Evolutionary conservation across 257 asterid genomes (phyloP), one percentile per base, ranked within the genome.

Genomic region (Plantago ovata): DNA sequence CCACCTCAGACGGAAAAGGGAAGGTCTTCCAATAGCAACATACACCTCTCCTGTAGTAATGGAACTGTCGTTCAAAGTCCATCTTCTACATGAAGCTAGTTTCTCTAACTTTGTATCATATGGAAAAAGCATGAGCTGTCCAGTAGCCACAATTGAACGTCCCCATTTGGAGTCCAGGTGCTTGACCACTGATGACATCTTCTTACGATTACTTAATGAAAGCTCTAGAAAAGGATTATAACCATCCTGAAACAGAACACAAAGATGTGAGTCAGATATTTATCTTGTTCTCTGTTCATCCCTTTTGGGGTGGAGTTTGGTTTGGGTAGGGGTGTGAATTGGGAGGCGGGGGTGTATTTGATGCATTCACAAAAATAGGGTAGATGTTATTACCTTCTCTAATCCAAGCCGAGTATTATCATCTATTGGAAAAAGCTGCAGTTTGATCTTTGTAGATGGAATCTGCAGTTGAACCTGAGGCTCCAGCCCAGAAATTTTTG

Each of bases 201-300:
- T 85, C 77, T 91, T 91, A 70, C 66, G 63, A 71, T 62, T 67
- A 65, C 95, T 81, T 75, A 91, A 38, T 38, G 85, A 76, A 63
- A 91, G 96, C 64, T 91, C 98, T 78, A 87, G 53, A 75, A 81
- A 91, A 10, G 98, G 98, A 73, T 91, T 85, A 79, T 73, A 67
- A 53, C 95, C 88, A 70, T 83, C 94, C 98, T 91, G 70, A 41
- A 73, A 39, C 58, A 68, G 40, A 66, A 69, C 16, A 53, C 68
- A 39, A 41, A 47, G 52, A 46, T 61, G 20, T 2, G 0, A 43
- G 16, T 32, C 13, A 22, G 22, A 13, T 18, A 53, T 16, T 18
- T 33, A 44, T 49, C 24, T 56, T 53, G 44, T 44, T 20, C 49
- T 48, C 20, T 63, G 60, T 23, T 24, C 22, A 16, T 55, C 47